These are phyloP conservation scores for Solanum chmielewskii DNA, from an alignment of 257 asterid genomes.

Conservation along the genomic window DNA sequence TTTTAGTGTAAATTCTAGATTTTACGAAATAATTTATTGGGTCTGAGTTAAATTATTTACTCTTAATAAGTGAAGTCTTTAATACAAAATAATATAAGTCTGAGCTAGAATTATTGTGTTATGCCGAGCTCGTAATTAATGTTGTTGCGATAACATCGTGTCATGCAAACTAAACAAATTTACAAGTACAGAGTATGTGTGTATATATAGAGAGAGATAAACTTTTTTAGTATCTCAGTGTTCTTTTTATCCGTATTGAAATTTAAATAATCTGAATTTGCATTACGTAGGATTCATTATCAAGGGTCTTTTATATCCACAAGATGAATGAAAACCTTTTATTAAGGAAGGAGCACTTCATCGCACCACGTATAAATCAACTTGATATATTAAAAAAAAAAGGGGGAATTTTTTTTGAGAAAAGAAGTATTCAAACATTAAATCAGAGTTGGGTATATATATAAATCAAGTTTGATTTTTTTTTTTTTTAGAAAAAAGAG, in stretches of 20 bases:
- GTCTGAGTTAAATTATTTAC: not conserved
- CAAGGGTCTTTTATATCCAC: rapidly evolving
- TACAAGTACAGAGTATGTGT: too few relatives aligned
- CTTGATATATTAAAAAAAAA: not conserved
- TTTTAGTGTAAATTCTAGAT: not conserved
- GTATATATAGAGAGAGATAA: too few relatives aligned
- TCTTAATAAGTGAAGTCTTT: too few relatives aligned
- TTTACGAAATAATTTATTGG: too few relatives aligned
- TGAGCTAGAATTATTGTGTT: not conserved
- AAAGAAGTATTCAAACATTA: not conserved
- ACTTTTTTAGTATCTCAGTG: not conserved
- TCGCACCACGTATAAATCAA: not conserved
- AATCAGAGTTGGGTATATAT: not conserved
- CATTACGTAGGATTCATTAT: rapidly evolving
- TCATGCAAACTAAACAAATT: not conserved
- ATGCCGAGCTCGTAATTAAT: not conserved
- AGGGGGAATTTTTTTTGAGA: not conserved
- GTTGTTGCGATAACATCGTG: not conserved
- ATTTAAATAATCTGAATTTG: too few relatives aligned
- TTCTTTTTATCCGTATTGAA: too few relatives aligned
- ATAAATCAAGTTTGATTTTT: too few relatives aligned
- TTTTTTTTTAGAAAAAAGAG: too few relatives aligned
- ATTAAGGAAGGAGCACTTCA: not conserved
- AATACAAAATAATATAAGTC: not conserved
- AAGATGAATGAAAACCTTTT: too few relatives aligned